Evolutionary conservation across 331 rosid genomes (phyloP).

Genomic region (Acacia concinna): DNA sequence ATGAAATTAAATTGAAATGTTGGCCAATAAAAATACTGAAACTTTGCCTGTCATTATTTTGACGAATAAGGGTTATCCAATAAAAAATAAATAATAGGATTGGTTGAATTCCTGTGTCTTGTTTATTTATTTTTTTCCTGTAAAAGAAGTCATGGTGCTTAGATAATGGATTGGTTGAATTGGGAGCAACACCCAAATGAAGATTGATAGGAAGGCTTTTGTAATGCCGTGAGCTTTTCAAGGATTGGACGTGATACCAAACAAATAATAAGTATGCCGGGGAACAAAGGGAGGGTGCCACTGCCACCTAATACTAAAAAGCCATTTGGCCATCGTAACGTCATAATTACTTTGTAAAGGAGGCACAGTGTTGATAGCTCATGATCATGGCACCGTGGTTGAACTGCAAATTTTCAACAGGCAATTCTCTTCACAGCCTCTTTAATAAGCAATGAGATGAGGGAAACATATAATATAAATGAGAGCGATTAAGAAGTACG

Average conservation of each 20-base stretch:
- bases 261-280: background rate
- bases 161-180: background rate
- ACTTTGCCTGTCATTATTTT: too few relatives aligned
- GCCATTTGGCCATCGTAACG: background rate
- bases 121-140: rapidly evolving
- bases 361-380: background rate
- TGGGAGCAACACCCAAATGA: background rate
- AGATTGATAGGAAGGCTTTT: background rate
- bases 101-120: background rate
- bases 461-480: too few relatives aligned
- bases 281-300: background rate
- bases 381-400: background rate
- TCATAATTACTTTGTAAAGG: background rate
- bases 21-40: too few relatives aligned
- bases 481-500: too few relatives aligned
- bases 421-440: background rate
- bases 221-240: background rate
- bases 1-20: too few relatives aligned
- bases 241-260: background rate
- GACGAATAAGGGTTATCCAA: too few relatives aligned
- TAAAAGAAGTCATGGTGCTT: background rate
- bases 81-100: background rate
- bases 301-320: background rate
- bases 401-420: background rate
- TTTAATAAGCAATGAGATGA: too few relatives aligned